Conservation (phyloP, 805 yeast species). For the Candida ortonii region DNA sequence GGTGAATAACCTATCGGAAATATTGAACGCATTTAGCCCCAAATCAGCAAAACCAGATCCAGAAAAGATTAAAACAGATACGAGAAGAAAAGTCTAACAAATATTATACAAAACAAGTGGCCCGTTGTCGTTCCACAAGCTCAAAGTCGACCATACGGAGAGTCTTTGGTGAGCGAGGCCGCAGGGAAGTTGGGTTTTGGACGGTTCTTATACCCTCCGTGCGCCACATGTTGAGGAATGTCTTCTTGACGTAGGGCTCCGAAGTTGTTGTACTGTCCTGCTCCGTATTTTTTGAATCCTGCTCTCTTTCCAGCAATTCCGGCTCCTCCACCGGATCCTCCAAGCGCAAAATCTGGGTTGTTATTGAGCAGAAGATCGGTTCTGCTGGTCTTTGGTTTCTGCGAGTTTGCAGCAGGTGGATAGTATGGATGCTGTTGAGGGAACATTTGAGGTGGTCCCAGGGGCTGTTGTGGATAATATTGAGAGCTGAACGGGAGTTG, state of each 20-base stretch:
- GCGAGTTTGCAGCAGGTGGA: slow-evolving; percentile 12
- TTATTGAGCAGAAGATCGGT: slow-evolving; percentile 43
- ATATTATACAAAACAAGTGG: slow-evolving; percentile 1
- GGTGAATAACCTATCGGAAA: too few species aligned
- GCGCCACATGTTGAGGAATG: slow-evolving; percentile 16
- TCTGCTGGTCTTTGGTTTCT: slow-evolving; percentile 22
- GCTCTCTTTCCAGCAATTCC: slow-evolving; percentile 9
- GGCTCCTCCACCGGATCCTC: slow-evolving; percentile 10
- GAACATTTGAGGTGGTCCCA: slow-evolving; percentile 10
- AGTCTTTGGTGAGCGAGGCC: slow-evolving; percentile 39
- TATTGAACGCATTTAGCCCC: too few species aligned
- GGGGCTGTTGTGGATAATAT: slow-evolving; percentile 27
- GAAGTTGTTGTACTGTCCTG: slow-evolving; percentile 6
- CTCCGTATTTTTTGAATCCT: slow-evolving; percentile 26
- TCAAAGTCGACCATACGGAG: slow-evolving; percentile 40
- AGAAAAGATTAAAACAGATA: not conserved
- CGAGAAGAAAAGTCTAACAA: slow-evolving; percentile 1
- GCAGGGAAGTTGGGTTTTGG: slow-evolving; percentile 37
- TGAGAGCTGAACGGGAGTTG: slow-evolving; percentile 24
- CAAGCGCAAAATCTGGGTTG: slow-evolving; percentile 46
- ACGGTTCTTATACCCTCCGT: slow-evolving; percentile 24
- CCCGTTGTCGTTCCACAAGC: not conserved
- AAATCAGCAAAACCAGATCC: slow-evolving; percentile 2
- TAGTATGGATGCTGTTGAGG: slow-evolving; percentile 12
- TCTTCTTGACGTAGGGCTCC: slow-evolving; percentile 13